Percentiles rank a stretch among this genome's conserved stretches.
Evolutionary conservation across 2,329 filamentous ascomycete genomes (phyloP).

Genomic region (Pseudonectria foliicola): DNA sequence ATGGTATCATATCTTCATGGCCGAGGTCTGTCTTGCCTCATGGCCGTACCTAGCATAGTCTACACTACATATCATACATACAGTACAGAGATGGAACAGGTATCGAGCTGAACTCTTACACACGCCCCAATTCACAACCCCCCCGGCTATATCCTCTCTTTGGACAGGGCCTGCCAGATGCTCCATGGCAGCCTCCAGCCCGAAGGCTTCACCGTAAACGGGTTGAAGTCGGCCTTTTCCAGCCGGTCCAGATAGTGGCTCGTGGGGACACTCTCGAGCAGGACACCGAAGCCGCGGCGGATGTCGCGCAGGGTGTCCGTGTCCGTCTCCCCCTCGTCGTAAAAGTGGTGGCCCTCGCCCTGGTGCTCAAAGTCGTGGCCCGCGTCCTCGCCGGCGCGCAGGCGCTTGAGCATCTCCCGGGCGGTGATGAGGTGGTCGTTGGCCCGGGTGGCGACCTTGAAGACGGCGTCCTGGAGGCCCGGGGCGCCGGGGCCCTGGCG

Average conservation of each 20-base stretch:
- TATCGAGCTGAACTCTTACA: too few species aligned
- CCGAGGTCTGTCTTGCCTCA: too few species aligned
- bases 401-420: slow-evolving; percentile 78
- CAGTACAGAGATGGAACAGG: too few species aligned
- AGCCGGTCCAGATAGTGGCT: slow-evolving; percentile 71
- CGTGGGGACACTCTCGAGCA: slow-evolving; percentile 74
- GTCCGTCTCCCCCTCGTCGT: slow-evolving; percentile 33
- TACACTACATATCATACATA: slow-evolving; percentile 11
- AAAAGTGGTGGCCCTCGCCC: slow-evolving; percentile 62
- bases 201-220: slow-evolving; percentile 55
- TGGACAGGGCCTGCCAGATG: slow-evolving; percentile 47
- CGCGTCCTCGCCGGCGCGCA: slow-evolving; percentile 64
- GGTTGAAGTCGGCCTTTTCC: slow-evolving; percentile 77
- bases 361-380: slow-evolving; percentile 88
- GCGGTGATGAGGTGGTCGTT: slow-evolving; percentile 95
- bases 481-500: slow-evolving; percentile 69
- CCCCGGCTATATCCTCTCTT: slow-evolving; percentile 41
- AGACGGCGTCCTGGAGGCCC: slow-evolving; percentile 83
- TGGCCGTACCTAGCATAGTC: too few species aligned
- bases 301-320: slow-evolving; percentile 35
- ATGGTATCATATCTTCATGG: too few species aligned
- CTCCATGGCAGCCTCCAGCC: slow-evolving; percentile 84
- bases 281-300: slow-evolving; percentile 64
- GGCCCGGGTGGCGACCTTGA: slow-evolving; percentile 83
- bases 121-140: too few species aligned